A percentile compares a stretch with the other conserved stretches of the same genome.
These are phyloP conservation scores for Mucor circinelloides DNA, from an alignment of 371 early-diverging fungal genomes.

Conservation along the genomic window DNA sequence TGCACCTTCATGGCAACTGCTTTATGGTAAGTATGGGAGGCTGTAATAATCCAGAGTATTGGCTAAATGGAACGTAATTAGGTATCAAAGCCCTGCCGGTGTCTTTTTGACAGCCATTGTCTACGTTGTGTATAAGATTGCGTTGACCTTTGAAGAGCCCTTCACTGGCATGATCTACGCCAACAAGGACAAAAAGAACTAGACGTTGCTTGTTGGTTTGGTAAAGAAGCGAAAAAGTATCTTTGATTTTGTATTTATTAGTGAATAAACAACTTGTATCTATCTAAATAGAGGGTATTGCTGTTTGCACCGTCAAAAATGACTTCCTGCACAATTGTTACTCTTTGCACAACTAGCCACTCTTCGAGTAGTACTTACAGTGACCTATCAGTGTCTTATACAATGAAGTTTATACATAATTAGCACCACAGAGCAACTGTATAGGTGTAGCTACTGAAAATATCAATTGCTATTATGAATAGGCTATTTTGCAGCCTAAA, in stretches of 20 bases:
- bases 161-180: slow-evolving; percentile 70
- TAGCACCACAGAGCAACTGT: no score
- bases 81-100: slow-evolving; percentile 71
- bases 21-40: slow-evolving; percentile 63
- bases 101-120: slow-evolving; percentile 71
- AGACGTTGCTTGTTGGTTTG: neutral
- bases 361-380: no score
- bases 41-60: no score
- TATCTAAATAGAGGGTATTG: no score
- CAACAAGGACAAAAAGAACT: slow-evolving; percentile 56
- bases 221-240: neutral
- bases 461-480: no score
- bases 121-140: slow-evolving; percentile 73
- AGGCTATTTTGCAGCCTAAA: no score
- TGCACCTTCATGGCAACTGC: slow-evolving; percentile 85
- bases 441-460: no score
- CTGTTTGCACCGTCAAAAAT: no score
- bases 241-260: neutral
- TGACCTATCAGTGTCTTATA: no score
- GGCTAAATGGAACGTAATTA: slow-evolving; percentile 3
- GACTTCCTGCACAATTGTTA: no score
- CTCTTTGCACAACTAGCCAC: no score
- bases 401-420: no score
- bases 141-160: slow-evolving; percentile 77
- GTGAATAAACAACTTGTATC: neutral